These are phyloP conservation scores for Agaricus blazei DNA, from an alignment of 768 basidiomycete genomes.

Conservation along the genomic window DNA sequence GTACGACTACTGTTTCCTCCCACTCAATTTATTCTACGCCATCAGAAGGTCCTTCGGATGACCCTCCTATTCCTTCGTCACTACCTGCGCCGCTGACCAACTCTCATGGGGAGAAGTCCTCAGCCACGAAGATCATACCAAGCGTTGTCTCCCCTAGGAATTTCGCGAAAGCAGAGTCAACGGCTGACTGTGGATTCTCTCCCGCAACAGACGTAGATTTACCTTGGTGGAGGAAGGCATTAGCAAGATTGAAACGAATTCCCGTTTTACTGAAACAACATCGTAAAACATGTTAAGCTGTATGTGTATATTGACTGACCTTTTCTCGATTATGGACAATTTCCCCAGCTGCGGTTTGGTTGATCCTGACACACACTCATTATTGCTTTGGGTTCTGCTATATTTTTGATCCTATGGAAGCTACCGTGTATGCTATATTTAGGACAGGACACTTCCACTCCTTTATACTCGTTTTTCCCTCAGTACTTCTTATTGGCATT, in stretches of 20 bases:
- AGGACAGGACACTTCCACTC: conserved; percentile 2
- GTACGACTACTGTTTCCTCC: conserved; percentile 3
- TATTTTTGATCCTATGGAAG: background rate
- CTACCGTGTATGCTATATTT: background rate
- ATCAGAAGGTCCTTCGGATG: conserved; percentile 21
- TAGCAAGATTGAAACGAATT: conserved; percentile 10
- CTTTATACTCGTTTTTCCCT: background rate
- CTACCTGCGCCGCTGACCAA: conserved; percentile 19
- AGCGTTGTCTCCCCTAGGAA: conserved; percentile 19
- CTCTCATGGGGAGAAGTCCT: background rate
- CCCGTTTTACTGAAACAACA: conserved; percentile 3
- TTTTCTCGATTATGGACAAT: background rate
- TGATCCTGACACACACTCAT: background rate
- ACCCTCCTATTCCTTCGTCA: conserved; percentile 23
- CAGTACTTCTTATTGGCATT: background rate
- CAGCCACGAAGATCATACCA: conserved; percentile 4
- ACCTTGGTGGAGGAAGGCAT: conserved; percentile 14
- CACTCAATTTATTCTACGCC: conserved; percentile 1
- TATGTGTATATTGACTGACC: background rate
- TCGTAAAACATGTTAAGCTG: background rate
- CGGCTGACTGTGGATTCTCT: background rate
- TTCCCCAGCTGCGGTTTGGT: background rate
- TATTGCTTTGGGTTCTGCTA: background rate
- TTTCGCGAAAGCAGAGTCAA: conserved; percentile 17
- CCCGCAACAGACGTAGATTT: background rate